phyloP scores from a whole-genome alignment of 768 basidiomycete genomes.

The Naganishia vaughanmartiniae region DNA sequence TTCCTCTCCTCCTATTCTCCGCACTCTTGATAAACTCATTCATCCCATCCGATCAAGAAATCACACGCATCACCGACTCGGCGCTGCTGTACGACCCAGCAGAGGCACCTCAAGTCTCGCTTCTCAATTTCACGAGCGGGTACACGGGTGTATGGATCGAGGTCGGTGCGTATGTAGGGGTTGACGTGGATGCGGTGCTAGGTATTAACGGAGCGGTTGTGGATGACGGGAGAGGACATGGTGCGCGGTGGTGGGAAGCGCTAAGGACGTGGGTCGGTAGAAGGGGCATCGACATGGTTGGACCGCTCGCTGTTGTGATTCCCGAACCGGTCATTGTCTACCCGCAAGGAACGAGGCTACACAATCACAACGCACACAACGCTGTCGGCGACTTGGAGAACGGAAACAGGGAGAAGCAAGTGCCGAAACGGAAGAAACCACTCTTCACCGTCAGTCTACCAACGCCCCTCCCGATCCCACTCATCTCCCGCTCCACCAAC shows the following conservation, averaged over 20 bases:
- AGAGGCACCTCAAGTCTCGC: slow-evolving; percentile 33
- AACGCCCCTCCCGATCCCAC: neutral
- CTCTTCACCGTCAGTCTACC: slow-evolving; percentile 11
- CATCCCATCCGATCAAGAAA: slow-evolving; percentile 39
- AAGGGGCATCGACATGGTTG: neutral
- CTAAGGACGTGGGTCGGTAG: slow-evolving; percentile 38
- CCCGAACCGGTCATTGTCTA: slow-evolving; percentile 32
- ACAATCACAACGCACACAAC: neutral
- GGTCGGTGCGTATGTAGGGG: slow-evolving; percentile 38
- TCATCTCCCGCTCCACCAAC: neutral
- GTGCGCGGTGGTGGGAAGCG: slow-evolving; percentile 46
- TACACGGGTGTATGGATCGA: slow-evolving; percentile 45
- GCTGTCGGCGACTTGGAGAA: no score
- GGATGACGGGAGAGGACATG: slow-evolving; percentile 37
- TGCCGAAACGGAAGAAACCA: no score
- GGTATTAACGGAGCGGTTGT: slow-evolving; percentile 37
- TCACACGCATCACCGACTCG: slow-evolving; percentile 36
- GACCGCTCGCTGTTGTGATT: slow-evolving; percentile 28
- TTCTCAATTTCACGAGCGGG: slow-evolving; percentile 43
- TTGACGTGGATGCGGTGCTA: slow-evolving; percentile 45
- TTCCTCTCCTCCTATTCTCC: slow-evolving; percentile 38
- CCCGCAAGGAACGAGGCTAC: neutral
- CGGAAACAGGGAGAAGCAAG: no score
- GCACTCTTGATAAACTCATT: slow-evolving; percentile 41
- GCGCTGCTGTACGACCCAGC: slow-evolving; percentile 39